phyloP scores from a whole-genome alignment of 2,329 filamentous ascomycete genomes.

The Colletotrichum liaoningense region DNA sequence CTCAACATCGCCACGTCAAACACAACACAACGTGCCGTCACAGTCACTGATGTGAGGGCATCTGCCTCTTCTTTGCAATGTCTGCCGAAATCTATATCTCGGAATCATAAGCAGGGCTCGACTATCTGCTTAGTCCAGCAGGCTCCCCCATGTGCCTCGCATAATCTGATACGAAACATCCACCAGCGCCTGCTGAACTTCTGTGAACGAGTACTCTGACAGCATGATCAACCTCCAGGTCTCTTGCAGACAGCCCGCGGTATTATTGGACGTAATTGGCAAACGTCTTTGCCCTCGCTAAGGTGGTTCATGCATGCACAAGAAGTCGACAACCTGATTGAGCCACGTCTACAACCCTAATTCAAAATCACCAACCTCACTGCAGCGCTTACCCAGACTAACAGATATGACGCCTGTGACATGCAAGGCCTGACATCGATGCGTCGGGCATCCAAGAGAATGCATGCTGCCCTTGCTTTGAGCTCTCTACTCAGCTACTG shows the following conservation, averaged over 20 bases:
- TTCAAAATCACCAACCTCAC: not conserved
- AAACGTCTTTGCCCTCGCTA: constrained; percentile 6
- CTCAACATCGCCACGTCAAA: not conserved
- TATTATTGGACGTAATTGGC: not conserved
- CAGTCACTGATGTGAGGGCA: not conserved
- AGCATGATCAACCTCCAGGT: not conserved
- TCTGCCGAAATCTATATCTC: not conserved
- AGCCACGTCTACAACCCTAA: constrained; percentile 18
- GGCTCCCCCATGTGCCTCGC: not conserved
- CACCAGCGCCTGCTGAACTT: not conserved
- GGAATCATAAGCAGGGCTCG: not conserved
- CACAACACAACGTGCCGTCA: not conserved
- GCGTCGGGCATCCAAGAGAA: not conserved
- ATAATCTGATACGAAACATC: constrained; percentile 9
- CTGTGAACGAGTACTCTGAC: not conserved
- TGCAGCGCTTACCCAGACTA: not conserved
- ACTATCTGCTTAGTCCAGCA: not conserved
- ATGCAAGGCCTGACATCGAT: not conserved
- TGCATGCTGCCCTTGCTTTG: not conserved
- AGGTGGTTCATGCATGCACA: constrained; percentile 19
- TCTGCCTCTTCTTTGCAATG: not conserved
- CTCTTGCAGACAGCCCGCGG: not conserved
- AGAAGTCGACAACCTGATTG: not conserved
- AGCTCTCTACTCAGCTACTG: not conserved
- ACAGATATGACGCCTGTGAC: not conserved